phyloP scores from a whole-genome alignment of 1,284 basidiomycete species.

The Leccinum pseudoinsigne region DNA sequence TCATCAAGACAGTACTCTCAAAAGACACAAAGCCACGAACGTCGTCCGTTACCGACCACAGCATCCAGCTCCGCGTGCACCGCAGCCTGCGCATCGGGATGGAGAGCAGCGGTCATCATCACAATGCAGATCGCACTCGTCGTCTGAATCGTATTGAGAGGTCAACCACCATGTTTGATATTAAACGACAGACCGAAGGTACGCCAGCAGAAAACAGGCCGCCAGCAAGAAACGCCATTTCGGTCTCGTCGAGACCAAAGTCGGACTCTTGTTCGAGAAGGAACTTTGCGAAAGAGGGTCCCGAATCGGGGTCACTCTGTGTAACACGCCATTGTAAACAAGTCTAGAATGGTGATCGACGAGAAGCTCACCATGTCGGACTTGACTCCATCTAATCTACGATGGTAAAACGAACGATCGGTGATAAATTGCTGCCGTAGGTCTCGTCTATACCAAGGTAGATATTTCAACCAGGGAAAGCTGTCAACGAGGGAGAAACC shows the following conservation, averaged over 20 bases:
- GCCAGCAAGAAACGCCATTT: conserved; percentile 16
- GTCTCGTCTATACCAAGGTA: conserved; percentile 12
- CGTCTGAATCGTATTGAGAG: background rate
- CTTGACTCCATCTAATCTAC: conserved; percentile 5
- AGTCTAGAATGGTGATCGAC: background rate
- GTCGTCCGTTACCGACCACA: background rate
- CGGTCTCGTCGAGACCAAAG: conserved; percentile 10
- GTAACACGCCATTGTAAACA: background rate
- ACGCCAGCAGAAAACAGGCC: conserved; percentile 3
- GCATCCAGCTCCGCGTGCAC: conserved; percentile 15
- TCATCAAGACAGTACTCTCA: background rate
- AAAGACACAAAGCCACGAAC: background rate
- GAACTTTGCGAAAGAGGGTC: conserved; percentile 11
- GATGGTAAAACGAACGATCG: conserved; percentile 1
- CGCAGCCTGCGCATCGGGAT: conserved; percentile 7
- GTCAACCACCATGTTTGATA: no score
- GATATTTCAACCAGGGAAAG: conserved; percentile 10
- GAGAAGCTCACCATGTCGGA: conserved; percentile 10
- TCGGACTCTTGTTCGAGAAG: conserved; percentile 7
- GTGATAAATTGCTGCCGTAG: conserved; percentile 2
- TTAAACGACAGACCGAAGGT: conserved; percentile 2
- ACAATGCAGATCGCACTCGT: background rate
- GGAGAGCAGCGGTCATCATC: conserved; percentile 4
- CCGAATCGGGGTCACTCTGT: conserved; percentile 6
- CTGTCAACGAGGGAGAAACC: conserved; percentile 14